phyloP scores from a whole-genome alignment of 2,329 filamentous ascomycete genomes.

The Coleophoma eucalyptorum region DNA sequence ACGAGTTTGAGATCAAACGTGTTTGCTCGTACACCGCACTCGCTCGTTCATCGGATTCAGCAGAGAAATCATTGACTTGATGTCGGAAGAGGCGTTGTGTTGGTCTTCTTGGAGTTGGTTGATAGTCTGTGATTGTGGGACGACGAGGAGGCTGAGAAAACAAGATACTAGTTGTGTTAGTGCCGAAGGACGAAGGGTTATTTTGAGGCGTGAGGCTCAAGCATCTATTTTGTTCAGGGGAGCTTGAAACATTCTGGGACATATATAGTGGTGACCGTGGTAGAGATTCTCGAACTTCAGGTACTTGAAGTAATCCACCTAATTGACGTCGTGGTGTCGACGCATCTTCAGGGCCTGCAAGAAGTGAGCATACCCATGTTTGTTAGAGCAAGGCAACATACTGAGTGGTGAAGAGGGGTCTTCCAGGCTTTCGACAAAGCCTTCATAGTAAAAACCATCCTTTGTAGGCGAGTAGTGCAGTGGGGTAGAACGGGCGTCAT shows the following conservation, averaged over 20 bases:
- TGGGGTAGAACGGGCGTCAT: no score
- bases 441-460: conserved; percentile 24
- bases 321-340: conserved; percentile 20
- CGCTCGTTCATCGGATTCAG: conserved; percentile 25
- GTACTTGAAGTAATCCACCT: conserved; percentile 3
- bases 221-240: conserved; percentile 20
- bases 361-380: conserved; percentile 2
- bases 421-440: conserved; percentile 18
- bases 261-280: conserved; percentile 28
- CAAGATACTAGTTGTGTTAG: conserved; percentile 23
- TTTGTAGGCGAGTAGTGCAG: conserved; percentile 6
- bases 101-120: no score
- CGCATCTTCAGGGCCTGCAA: conserved; percentile 19
- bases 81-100: conserved; percentile 23
- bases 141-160: conserved; percentile 26
- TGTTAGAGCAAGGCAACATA: conserved; percentile 3
- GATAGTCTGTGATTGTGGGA: not conserved
- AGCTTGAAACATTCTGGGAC: conserved; percentile 26
- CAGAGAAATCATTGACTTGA: conserved; percentile 31
- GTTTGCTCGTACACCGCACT: conserved; percentile 26
- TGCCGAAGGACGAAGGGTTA: conserved; percentile 14
- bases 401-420: conserved; percentile 14
- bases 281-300: conserved; percentile 13
- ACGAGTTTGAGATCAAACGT: conserved; percentile 15
- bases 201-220: conserved; percentile 20